Evolutionary conservation across 2,329 filamentous ascomycete species (phyloP).

Genomic region (Cryphonectria japonica): DNA sequence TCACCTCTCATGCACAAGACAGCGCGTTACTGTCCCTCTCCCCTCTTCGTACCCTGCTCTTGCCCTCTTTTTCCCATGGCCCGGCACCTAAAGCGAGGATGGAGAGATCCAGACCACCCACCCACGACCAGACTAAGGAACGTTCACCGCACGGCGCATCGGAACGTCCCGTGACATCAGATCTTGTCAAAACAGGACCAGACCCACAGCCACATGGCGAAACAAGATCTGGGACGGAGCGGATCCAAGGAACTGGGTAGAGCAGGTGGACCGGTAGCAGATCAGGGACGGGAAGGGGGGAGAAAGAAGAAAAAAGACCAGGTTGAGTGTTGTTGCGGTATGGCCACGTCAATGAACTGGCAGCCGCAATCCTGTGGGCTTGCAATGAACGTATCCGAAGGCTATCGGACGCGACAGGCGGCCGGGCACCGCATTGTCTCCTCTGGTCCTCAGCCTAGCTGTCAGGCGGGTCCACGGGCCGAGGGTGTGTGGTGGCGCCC

Average conservation of each 20-base stretch:
- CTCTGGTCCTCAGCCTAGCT: neutral
- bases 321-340: neutral
- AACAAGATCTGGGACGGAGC: neutral
- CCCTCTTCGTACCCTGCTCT: neutral
- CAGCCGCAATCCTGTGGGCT: neutral
- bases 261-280: neutral
- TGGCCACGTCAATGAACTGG: neutral
- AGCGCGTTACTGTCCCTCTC: neutral
- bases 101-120: neutral
- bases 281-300: neutral
- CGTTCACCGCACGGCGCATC: neutral
- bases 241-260: neutral
- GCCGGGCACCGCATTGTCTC: neutral
- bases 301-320: no score
- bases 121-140: neutral
- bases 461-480: neutral
- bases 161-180: neutral
- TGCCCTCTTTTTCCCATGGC: neutral
- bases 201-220: conserved; percentile 6
- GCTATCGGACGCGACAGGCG: neutral
- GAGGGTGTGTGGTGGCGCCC: neutral
- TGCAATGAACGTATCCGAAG: neutral
- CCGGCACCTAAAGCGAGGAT: neutral
- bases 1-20: neutral
- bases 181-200: neutral